Evolutionary conservation across 2,329 filamentous ascomycete species (phyloP).

Genomic region (Phyllosticta citribraziliensis): DNA sequence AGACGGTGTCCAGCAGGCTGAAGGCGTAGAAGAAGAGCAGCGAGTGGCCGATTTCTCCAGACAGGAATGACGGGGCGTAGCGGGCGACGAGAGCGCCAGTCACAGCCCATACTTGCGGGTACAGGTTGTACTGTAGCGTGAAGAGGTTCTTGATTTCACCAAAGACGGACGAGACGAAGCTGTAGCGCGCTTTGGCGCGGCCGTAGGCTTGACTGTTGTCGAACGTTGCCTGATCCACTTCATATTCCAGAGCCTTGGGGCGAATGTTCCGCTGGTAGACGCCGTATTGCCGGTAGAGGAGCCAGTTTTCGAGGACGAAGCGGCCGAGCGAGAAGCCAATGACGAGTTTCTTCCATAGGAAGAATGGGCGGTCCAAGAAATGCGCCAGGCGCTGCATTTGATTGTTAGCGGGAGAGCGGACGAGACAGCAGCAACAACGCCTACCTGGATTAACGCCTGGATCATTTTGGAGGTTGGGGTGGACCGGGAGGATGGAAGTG

Average conservation of each 20-base stretch:
- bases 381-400: constrained; percentile 56
- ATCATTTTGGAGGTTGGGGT: constrained; percentile 6
- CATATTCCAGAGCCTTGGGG: constrained; percentile 77
- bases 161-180: constrained; percentile 71
- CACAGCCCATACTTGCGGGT: constrained; percentile 81
- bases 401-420: neutral
- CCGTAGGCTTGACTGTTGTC: constrained; percentile 95
- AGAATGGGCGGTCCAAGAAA: constrained; percentile 80
- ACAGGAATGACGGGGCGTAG: constrained; percentile 68
- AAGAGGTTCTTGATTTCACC: constrained; percentile 79
- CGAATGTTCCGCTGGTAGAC: constrained; percentile 70
- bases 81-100: constrained; percentile 64
- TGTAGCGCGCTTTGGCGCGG: constrained; percentile 87
- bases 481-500: neutral
- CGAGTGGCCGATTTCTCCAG: constrained; percentile 87
- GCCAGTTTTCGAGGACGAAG: constrained; percentile 80
- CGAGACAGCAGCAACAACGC: neutral
- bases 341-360: constrained; percentile 96
- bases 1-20: constrained; percentile 66
- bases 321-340: constrained; percentile 89
- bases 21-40: constrained; percentile 87
- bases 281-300: constrained; percentile 82
- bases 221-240: constrained; percentile 82
- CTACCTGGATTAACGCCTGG: constrained; percentile 10
- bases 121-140: constrained; percentile 82